These are phyloP conservation scores for Venturiaceae sp. DNA, from an alignment of 2,329 filamentous ascomycete species.

Conservation along the genomic window DNA sequence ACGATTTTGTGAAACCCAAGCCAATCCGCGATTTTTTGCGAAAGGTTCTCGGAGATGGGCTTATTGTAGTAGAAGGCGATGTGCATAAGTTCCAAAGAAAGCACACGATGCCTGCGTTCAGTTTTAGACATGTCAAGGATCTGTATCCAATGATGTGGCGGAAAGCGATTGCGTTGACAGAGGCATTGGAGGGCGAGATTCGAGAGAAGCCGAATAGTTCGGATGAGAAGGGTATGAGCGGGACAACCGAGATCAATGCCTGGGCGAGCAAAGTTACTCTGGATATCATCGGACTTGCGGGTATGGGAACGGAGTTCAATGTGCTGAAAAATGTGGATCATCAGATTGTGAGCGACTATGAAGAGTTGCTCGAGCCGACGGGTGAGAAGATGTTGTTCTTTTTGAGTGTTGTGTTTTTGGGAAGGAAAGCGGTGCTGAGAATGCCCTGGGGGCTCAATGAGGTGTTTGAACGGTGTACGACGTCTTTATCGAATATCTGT, in stretches of 20 bases:
- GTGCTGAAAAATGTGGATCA: conserved; percentile 30
- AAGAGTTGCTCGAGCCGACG: conserved; percentile 35
- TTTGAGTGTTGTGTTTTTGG: conserved; percentile 26
- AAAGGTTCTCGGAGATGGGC: conserved; percentile 39
- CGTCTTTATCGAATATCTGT: neutral
- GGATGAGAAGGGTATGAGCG: conserved; percentile 17
- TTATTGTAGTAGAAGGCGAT: conserved; percentile 41
- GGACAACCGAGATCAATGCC: conserved; percentile 30
- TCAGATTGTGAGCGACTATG: conserved; percentile 30
- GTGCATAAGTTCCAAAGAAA: conserved; percentile 51
- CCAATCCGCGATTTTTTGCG: conserved; percentile 33
- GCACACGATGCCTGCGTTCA: conserved; percentile 73
- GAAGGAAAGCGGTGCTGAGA: conserved; percentile 25
- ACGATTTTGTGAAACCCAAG: conserved; percentile 44
- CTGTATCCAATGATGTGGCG: conserved; percentile 77
- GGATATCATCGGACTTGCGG: conserved; percentile 37
- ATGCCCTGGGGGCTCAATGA: conserved; percentile 40
- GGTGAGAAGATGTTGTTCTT: conserved; percentile 38
- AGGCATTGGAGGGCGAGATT: conserved; percentile 47
- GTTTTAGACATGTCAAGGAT: conserved; percentile 74
- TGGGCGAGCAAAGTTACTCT: conserved; percentile 34
- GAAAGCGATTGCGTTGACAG: conserved; percentile 60
- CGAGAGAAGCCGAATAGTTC: conserved; percentile 26
- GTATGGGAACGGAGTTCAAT: conserved; percentile 32
- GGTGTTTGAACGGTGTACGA: neutral